Percentiles rank a stretch among this genome's conserved stretches.
These are phyloP conservation scores for Leptographium flavum DNA, from an alignment of 2,329 filamentous ascomycete genomes.

Conservation along the genomic window DNA sequence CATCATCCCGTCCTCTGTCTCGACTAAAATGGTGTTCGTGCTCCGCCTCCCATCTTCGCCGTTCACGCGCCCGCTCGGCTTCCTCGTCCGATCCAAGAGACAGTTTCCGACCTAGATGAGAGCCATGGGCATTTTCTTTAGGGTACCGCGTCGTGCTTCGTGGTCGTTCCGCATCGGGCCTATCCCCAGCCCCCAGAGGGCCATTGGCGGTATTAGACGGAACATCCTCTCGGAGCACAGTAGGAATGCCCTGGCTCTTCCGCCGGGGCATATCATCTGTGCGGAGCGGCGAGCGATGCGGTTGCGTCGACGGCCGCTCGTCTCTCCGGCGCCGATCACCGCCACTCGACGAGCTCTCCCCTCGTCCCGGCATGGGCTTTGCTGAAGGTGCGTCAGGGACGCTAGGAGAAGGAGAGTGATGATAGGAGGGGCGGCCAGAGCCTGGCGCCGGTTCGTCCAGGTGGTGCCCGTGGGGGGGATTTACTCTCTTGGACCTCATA, in stretches of 20 bases:
- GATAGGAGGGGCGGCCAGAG: constrained; percentile 19
- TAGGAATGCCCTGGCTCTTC: constrained; percentile 21
- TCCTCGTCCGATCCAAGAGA: constrained; percentile 23
- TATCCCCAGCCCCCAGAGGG: constrained; percentile 12
- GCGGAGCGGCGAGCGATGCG: constrained; percentile 7
- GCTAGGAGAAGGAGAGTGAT: constrained; percentile 13
- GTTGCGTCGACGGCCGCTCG: background rate
- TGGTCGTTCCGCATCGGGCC: constrained; percentile 17
- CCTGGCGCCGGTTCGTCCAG: constrained; percentile 16
- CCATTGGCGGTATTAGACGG: constrained; percentile 25
- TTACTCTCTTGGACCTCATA: constrained; percentile 11
- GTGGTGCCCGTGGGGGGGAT: constrained; percentile 9
- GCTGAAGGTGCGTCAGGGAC: constrained; percentile 17
- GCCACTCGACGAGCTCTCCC: constrained; percentile 9
- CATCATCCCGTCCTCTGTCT: constrained; percentile 17
- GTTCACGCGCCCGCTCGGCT: constrained; percentile 15
- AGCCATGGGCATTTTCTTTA: constrained; percentile 22
- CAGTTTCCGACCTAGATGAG: constrained; percentile 25
- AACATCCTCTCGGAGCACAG: constrained; percentile 27
- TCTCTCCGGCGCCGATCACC: constrained; percentile 6
- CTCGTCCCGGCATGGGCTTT: constrained; percentile 5
- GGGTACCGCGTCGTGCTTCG: constrained; percentile 18
- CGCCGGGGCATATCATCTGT: constrained; percentile 21
- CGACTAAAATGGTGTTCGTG: constrained; percentile 17
- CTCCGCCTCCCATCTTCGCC: constrained; percentile 15